Evolutionary conservation across 805 yeast genomes (phyloP), one percentile per base, ranked within the genome.

Genomic region (Cyberlindnera nakhonratchasimensis): DNA sequence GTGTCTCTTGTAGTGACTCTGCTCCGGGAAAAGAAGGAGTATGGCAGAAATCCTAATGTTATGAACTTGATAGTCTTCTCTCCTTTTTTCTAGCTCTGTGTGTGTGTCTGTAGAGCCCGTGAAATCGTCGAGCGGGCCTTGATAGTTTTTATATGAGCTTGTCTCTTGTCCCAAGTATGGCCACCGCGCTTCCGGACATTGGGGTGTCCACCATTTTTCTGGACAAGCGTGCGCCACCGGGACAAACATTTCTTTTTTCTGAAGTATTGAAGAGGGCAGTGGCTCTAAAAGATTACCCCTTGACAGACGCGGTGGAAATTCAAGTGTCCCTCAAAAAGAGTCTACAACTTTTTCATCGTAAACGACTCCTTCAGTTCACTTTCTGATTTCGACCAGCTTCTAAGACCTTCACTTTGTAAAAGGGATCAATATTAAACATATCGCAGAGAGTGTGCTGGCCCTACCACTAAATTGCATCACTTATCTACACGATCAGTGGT

Each of bases 401-500:
- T n/a, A n/a, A n/a, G n/a, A n/a, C n/a, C n/a, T n/a, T 23, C 25
- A 23, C 8, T 8, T 23, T 8, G 11, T 23, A 23, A 23, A 23
- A n/a, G 30, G 13, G 30, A 28, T 11, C 13, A 11, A n/a, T 10
- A n/a, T n/a, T 10, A 28, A 13, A n/a, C 8, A 6, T 13, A 28
- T 10, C 9, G 8, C 13, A 11, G 13, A n/a, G 13, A 10, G 10
- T 13, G 13, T 26, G 31, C 26, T 9, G 38, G 21, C 18, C 25
- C 26, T 20, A 32, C 24, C 24, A 25, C 18, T 16, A 33, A 26
- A 12, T 34, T 18, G 23, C 34, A 16, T 33, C 36, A 32, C 38
- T 53, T 53, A 53, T 53, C 57, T 44, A 43, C 29, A 40, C 41
- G 47, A 53, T 53, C 57, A 53, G 54, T 32, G 57, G 55, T 53